Conservation (phyloP, 352 stramenopile species). For the Bremia lactucae region DNA sequence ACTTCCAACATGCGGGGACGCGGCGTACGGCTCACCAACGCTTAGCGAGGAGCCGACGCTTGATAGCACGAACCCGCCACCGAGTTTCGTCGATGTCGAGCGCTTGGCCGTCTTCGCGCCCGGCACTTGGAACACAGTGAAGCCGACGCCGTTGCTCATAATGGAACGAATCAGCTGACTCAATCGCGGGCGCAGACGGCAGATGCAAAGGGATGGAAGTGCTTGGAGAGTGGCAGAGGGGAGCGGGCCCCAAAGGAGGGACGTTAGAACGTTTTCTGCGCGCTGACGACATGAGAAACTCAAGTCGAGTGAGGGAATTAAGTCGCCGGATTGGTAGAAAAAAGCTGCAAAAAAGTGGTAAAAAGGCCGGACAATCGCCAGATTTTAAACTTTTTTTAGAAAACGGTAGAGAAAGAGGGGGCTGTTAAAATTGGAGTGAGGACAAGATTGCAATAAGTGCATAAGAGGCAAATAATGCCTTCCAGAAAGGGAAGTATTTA, state of each 20-base stretch:
- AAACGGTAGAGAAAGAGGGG: no score
- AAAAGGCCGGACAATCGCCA: no score
- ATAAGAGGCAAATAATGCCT: no score
- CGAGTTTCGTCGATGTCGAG: constrained; percentile 10
- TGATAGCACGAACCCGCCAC: constrained; percentile 12
- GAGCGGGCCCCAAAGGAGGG: not conserved
- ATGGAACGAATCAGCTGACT: constrained; percentile 1
- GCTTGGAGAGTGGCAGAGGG: constrained; percentile 1
- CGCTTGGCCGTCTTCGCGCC: constrained; percentile 26
- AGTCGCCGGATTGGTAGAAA: no score
- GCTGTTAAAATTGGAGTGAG: no score
- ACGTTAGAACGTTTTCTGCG: constrained; percentile 4
- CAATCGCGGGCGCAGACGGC: not conserved
- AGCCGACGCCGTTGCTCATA: constrained; percentile 39
- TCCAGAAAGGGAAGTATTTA: no score
- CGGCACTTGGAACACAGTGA: constrained; percentile 62
- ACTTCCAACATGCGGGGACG: constrained; percentile 2
- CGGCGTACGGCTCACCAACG: constrained; percentile 12
- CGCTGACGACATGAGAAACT: not conserved
- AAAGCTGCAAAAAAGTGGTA: no score
- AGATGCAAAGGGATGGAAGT: not conserved
- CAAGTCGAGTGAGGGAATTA: no score
- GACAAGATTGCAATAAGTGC: no score
- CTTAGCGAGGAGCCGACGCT: constrained; percentile 8
- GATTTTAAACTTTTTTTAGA: no score